Evolutionary conservation across 83 land plant species (phyloP).

Genomic region (Diphasiastrum complanatum): DNA sequence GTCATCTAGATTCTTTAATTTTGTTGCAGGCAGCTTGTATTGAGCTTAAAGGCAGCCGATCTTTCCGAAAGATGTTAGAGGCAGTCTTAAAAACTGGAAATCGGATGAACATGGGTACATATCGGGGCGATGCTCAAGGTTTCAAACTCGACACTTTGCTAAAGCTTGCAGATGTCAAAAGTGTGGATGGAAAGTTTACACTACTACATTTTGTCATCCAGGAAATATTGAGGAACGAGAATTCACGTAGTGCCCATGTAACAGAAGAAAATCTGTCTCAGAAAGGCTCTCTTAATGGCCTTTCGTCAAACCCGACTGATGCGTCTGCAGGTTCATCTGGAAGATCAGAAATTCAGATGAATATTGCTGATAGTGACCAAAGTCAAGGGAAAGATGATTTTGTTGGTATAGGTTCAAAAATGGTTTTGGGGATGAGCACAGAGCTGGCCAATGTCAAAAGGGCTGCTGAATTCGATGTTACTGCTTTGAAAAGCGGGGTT

Average conservation of each 20-base stretch:
- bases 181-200: slow-evolving; percentile 76
- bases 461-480: slow-evolving; percentile 40
- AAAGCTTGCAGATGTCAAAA: slow-evolving; percentile 74
- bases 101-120: slow-evolving; percentile 72
- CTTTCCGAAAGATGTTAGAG: slow-evolving; percentile 68
- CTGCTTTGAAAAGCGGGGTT: slow-evolving; percentile 33
- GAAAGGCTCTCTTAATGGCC: slow-evolving; percentile 1
- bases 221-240: slow-evolving; percentile 53
- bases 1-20: neutral
- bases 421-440: slow-evolving; percentile 48
- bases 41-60: slow-evolving; percentile 62
- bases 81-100: slow-evolving; percentile 77
- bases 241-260: slow-evolving; percentile 36
- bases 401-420: slow-evolving; percentile 42
- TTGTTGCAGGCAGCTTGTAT: slow-evolving; percentile 65
- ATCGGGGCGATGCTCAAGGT: slow-evolving; percentile 67
- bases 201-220: slow-evolving; percentile 83
- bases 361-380: slow-evolving; percentile 20
- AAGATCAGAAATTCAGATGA: slow-evolving; percentile 2
- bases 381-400: slow-evolving; percentile 37
- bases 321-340: neutral
- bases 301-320: slow-evolving; percentile 1
- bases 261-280: neutral
- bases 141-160: slow-evolving; percentile 79
- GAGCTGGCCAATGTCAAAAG: slow-evolving; percentile 50